phyloP scores from a whole-genome alignment of 31 red algal genomes.

The Pterothamnion heteromorphum region DNA sequence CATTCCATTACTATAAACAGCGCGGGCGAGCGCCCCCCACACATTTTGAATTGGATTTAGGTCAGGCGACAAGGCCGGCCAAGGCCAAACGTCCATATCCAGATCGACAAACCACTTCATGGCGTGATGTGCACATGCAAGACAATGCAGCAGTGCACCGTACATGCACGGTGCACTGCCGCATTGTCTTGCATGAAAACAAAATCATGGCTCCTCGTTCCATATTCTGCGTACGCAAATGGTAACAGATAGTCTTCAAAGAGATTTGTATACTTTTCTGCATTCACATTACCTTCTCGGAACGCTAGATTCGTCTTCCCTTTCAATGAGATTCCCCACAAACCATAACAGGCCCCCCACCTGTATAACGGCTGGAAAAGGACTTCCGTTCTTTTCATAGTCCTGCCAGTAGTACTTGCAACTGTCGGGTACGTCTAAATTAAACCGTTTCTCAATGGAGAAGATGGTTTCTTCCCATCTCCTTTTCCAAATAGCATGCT shows the following conservation, averaged over 20 bases:
- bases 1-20: not conserved
- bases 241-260: not conserved
- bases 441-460: constrained; percentile 33
- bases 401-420: constrained; percentile 42
- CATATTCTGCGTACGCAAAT: not conserved
- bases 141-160: too few relatives aligned
- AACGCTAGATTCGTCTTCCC: too few relatives aligned
- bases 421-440: constrained; percentile 40
- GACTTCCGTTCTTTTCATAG: not conserved
- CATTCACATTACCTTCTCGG: too few relatives aligned
- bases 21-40: not conserved
- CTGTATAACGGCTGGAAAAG: not conserved
- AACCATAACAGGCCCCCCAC: not conserved
- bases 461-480: constrained; percentile 30
- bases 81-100: not conserved
- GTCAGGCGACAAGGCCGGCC: not conserved
- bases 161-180: not conserved
- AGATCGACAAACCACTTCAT: not conserved
- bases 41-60: not conserved
- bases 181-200: not conserved
- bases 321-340: too few relatives aligned
- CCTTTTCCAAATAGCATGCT: not conserved
- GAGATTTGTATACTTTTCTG: not conserved
- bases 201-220: not conserved
- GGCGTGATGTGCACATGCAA: not conserved